Percentiles rank a stretch among this genome's conserved stretches.
phyloP scores from a whole-genome alignment of 352 stramenopile genomes.

The Phytophthora idaei region DNA sequence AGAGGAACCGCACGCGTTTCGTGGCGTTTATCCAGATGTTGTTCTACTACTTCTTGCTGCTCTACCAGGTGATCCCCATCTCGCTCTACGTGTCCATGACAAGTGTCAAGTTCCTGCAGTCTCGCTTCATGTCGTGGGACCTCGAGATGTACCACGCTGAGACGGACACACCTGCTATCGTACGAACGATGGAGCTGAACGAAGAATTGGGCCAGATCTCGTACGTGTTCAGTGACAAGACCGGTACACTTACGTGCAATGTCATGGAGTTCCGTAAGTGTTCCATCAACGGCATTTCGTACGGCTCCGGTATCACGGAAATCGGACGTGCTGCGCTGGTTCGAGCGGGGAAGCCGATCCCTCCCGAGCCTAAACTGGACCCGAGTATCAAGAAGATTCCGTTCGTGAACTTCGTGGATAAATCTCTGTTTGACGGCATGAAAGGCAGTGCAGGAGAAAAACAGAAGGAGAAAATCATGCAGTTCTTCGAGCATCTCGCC shows the following conservation, averaged over 20 bases:
- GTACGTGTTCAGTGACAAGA: slow-evolving; percentile 93
- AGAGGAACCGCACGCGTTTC: slow-evolving; percentile 47
- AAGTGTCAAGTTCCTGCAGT: slow-evolving; percentile 90
- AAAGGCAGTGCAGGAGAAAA: slow-evolving; percentile 49
- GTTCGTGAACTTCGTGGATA: slow-evolving; percentile 84
- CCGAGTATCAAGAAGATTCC: slow-evolving; percentile 57
- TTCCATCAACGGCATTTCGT: slow-evolving; percentile 91
- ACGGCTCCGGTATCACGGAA: slow-evolving; percentile 88
- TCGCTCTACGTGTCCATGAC: slow-evolving; percentile 94
- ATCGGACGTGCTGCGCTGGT: slow-evolving; percentile 72
- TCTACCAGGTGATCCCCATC: slow-evolving; percentile 93
- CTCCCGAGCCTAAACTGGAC: slow-evolving; percentile 65
- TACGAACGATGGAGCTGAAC: slow-evolving; percentile 89
- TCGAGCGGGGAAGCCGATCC: slow-evolving; percentile 66
- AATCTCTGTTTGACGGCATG: slow-evolving; percentile 65
- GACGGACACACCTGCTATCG: slow-evolving; percentile 88
- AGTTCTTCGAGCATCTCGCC: slow-evolving; percentile 88
- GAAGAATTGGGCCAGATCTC: slow-evolving; percentile 92
- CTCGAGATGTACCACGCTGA: slow-evolving; percentile 91
- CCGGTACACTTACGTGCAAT: slow-evolving; percentile 93
- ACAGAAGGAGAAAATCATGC: slow-evolving; percentile 56
- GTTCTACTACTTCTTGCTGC: slow-evolving; percentile 93
- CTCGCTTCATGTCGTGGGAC: slow-evolving; percentile 88
- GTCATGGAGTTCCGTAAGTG: slow-evolving; percentile 96
- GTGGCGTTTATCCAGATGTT: slow-evolving; percentile 87